These are phyloP conservation scores for Chondrus crispus DNA, from an alignment of 23 red algal genomes.

Conservation along the genomic window DNA sequence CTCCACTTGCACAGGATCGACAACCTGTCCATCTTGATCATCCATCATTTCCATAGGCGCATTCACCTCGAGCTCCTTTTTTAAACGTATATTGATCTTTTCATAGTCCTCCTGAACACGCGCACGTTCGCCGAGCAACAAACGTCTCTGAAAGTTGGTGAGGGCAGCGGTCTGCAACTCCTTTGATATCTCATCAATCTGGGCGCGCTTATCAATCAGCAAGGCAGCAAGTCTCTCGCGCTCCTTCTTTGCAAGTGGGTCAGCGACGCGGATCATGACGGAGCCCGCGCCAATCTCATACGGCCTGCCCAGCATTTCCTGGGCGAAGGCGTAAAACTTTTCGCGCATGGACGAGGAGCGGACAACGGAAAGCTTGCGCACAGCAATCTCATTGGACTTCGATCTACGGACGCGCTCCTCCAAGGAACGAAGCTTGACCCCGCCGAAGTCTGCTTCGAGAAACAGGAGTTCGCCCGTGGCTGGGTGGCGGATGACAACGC, in stretches of 20 bases:
- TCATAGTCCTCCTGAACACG: constrained; percentile 43
- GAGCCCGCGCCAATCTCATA: constrained; percentile 82
- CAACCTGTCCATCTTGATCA: not conserved
- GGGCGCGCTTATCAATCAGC: constrained; percentile 77
- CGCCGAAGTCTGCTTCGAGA: constrained; percentile 93
- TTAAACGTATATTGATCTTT: constrained; percentile 57
- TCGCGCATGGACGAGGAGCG: constrained; percentile 73
- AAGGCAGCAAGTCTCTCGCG: constrained; percentile 90
- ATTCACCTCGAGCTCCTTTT: constrained; percentile 36
- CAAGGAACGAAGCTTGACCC: constrained; percentile 89
- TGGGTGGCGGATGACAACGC: constrained; percentile 80
- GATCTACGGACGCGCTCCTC: constrained; percentile 79
- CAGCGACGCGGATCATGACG: constrained; percentile 72
- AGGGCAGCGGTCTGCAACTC: constrained; percentile 84
- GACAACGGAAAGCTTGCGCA: constrained; percentile 84
- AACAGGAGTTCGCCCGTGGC: constrained; percentile 67
- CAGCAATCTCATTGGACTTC: constrained; percentile 90
- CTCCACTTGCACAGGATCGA: constrained; percentile 36
- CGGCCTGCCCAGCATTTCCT: constrained; percentile 83
- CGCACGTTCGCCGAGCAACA: constrained; percentile 67
- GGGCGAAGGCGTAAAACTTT: constrained; percentile 69
- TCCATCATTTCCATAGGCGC: not conserved
- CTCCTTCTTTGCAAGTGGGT: constrained; percentile 92
- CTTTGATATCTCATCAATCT: constrained; percentile 74
- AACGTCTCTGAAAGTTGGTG: constrained; percentile 77